Percentiles rank a stretch among this genome's conserved stretches.
Conservation (phyloP, 1,139 yeast genomes). For the Saccharomyces hybrid region DNA sequence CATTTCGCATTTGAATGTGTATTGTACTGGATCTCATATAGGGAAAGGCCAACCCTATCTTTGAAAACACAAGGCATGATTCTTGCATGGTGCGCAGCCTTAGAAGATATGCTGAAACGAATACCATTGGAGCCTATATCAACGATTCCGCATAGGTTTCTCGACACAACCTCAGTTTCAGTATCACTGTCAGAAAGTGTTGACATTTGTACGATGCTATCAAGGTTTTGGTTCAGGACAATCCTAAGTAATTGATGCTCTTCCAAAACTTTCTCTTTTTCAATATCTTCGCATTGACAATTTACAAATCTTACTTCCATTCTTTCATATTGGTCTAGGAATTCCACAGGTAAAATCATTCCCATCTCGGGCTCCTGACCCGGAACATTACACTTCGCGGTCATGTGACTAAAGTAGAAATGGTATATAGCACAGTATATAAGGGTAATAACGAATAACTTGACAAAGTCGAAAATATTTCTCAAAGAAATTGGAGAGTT, state of each 20-base stretch:
- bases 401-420: neutral
- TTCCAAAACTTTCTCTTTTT: neutral
- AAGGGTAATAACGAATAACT: neutral
- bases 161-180: constrained; percentile 46
- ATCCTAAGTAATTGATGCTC: neutral
- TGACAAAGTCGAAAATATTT: neutral
- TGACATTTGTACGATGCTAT: constrained; percentile 19
- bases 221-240: too few species aligned
- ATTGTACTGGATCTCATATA: constrained; percentile 50
- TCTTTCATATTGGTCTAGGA: neutral
- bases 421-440: neutral
- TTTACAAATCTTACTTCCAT: neutral
- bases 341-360: neutral
- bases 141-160: constrained; percentile 51
- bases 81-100: constrained; percentile 57
- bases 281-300: neutral
- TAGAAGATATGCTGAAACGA: constrained; percentile 57
- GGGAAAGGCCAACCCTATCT: constrained; percentile 57
- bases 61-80: constrained; percentile 65
- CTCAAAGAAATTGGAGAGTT: neutral
- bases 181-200: constrained; percentile 32
- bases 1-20: constrained; percentile 35
- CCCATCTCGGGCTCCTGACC: neutral
- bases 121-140: constrained; percentile 67
- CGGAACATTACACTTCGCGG: neutral